Evolutionary conservation across 2,329 filamentous ascomycete genomes (phyloP), one percentile per base, ranked within the genome.

Genomic region (Colletotrichum brevisporum): DNA sequence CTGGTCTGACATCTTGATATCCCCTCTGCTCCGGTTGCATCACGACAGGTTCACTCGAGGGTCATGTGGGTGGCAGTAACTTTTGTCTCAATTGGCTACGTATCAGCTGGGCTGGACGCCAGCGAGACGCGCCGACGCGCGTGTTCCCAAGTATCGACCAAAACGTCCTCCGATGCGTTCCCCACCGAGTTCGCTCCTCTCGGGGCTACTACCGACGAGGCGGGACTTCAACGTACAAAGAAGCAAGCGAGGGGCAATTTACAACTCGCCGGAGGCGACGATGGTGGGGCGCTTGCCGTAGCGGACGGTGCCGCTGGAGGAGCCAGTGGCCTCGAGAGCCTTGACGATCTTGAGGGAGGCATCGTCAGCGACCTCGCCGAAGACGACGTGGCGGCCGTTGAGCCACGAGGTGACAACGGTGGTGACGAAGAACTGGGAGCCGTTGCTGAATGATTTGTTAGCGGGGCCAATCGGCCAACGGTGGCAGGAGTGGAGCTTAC

Each of bases 351-450:
- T 76, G 80, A 89, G 74, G 66, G 83, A 85, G 52, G 81, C 73
- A 1, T 80, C 69, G 71, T 87, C 85, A 67, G 84, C 83, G 54
- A 95, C 92, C 84, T 93, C 86, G 79, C 93, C 94, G 83, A 95
- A 95, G 79, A 94, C 92, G 82, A 94, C 92, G 87, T 96, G 93
- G 81, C 92, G 92, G 78, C 89, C 89, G 81, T 96, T 88, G 75
- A 96, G 87, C 88, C 97, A 97, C 64, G 91, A 91, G 70, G 96
- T 98, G 70, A 91, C 88, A 58, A 97, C 94, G 65, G 95, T 98
- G 77, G 95, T 98, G 80, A 98, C 86, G 88, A 98, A 98, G 89
- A 98, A 98, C 83, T 98, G 95, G 59, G 94, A 97, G 77, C 96
- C 96, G 85, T 99, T 99, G 82, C 96, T 97, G 83, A 12, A 84